phyloP scores from a whole-genome alignment of 2,329 filamentous ascomycete species.

The Xylaria sp. region DNA sequence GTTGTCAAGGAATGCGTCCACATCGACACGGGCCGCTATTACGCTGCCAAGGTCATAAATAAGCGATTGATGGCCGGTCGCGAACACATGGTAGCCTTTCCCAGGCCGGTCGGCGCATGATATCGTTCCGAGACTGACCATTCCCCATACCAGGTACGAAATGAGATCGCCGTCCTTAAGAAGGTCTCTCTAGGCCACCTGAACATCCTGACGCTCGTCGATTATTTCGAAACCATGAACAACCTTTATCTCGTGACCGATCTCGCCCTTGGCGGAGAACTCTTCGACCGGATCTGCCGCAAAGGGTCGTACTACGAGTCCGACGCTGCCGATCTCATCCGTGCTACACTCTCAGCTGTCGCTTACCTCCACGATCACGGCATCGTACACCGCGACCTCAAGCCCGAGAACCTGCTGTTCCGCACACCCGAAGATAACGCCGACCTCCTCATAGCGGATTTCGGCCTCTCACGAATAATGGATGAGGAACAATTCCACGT shows the following conservation, averaged over 20 bases:
- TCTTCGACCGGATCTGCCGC: constrained; percentile 97
- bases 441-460: constrained; percentile 95
- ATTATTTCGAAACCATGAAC: constrained; percentile 99
- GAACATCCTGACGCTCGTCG: constrained; percentile 95
- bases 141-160: constrained; percentile 71
- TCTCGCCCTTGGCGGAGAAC: constrained; percentile 91
- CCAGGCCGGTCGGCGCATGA: neutral
- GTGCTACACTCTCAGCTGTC: constrained; percentile 93
- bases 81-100: constrained; percentile 85
- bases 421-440: constrained; percentile 97
- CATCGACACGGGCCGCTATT: constrained; percentile 96
- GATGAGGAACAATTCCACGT: constrained; percentile 99
- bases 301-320: constrained; percentile 99
- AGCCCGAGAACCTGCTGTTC: constrained; percentile 96
- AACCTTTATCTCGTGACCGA: constrained; percentile 98
- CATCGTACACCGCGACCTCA: constrained; percentile 96
- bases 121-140: constrained; percentile 7
- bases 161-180: constrained; percentile 97
- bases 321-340: constrained; percentile 93
- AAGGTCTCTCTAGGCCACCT: constrained; percentile 99
- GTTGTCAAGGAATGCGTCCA: constrained; percentile 99
- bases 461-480: constrained; percentile 96
- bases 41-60: constrained; percentile 99
- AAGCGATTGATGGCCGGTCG: constrained; percentile 96
- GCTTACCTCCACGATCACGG: constrained; percentile 98